Conservation (phyloP, 2,329 filamentous ascomycete genomes). For the Septoria petroselini region DNA sequence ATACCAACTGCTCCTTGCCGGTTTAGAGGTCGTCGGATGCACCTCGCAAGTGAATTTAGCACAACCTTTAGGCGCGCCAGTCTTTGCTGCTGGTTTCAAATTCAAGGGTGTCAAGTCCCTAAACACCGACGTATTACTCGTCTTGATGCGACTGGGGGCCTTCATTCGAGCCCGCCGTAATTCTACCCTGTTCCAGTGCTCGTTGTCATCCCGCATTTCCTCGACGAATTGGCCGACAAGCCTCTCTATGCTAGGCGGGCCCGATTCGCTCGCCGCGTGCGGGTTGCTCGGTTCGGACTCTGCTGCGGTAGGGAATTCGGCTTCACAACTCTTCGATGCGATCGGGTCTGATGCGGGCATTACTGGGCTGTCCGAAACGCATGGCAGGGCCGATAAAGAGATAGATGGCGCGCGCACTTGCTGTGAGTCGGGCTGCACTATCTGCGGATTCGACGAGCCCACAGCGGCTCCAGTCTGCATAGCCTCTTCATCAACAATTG, state of each 20-base stretch:
- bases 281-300: too few relatives aligned
- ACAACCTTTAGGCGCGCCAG: not conserved
- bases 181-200: conserved; percentile 27
- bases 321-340: not conserved
- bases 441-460: too few relatives aligned
- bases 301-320: not conserved
- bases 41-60: conserved; percentile 11
- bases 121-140: conserved; percentile 8
- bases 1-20: conserved; percentile 8
- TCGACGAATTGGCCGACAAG: conserved; percentile 29
- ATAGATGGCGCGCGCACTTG: too few relatives aligned
- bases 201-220: conserved; percentile 32
- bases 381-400: too few relatives aligned
- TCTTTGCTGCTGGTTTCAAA: not conserved
- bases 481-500: too few relatives aligned
- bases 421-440: too few relatives aligned
- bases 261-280: not conserved
- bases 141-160: not conserved
- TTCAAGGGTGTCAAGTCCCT: not conserved
- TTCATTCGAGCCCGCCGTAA: conserved; percentile 26
- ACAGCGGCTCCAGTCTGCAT: too few relatives aligned
- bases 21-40: not conserved
- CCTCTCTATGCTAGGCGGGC: conserved; percentile 23
- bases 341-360: too few relatives aligned
- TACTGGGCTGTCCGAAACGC: too few relatives aligned